phyloP scores from a whole-genome alignment of 768 basidiomycete species.

The Amanita pseudoporphyria region DNA sequence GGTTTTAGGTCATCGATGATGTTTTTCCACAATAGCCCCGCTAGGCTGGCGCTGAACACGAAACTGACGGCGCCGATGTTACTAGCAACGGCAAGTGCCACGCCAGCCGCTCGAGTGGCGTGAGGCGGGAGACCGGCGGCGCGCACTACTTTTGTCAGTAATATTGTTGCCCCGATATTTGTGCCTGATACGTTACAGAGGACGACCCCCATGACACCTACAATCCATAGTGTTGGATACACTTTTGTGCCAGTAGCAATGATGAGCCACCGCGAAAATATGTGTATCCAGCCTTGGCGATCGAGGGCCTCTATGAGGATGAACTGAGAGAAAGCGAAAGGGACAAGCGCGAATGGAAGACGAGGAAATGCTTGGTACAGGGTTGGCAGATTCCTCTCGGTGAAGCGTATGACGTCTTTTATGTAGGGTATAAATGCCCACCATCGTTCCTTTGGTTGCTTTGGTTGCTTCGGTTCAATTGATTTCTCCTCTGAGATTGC shows the following conservation, averaged over 20 bases:
- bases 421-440: not conserved
- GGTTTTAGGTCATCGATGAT: constrained; percentile 54
- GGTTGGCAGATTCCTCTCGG: constrained; percentile 39
- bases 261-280: constrained; percentile 66
- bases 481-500: no score
- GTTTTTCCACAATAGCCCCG: constrained; percentile 75
- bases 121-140: constrained; percentile 29
- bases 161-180: constrained; percentile 87
- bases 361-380: constrained; percentile 53
- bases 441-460: not conserved
- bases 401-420: not conserved
- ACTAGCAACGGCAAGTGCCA: constrained; percentile 74
- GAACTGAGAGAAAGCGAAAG: constrained; percentile 92
- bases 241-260: constrained; percentile 33
- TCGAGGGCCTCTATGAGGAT: constrained; percentile 83
- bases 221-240: constrained; percentile 48
- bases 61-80: constrained; percentile 90
- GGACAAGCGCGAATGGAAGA: constrained; percentile 74
- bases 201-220: constrained; percentile 64
- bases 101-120: constrained; percentile 43
- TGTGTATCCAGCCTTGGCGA: constrained; percentile 78
- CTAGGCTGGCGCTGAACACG: constrained; percentile 82
- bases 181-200: constrained; percentile 81
- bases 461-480: not conserved
- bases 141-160: constrained; percentile 72